These are phyloP conservation scores for Zizania palustris DNA, from an alignment of 202 grass and related monocot species.

Conservation along the genomic window DNA sequence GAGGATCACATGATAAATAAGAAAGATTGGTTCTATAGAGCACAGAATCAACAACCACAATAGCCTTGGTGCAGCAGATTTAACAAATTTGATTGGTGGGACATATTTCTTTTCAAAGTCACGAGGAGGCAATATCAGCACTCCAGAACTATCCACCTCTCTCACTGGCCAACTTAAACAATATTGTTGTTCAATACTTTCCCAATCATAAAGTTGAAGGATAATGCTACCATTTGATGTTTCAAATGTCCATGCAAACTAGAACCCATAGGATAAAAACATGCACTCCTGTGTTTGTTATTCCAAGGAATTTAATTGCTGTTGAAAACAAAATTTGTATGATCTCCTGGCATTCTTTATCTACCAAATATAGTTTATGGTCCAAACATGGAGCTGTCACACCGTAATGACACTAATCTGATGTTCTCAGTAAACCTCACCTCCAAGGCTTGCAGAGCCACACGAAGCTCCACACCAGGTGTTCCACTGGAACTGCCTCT, in stretches of 20 bases:
- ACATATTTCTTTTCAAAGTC: constrained; percentile 16
- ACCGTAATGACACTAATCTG: neutral
- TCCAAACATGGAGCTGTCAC: constrained; percentile 17
- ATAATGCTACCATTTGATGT: constrained; percentile 18
- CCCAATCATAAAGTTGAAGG: neutral
- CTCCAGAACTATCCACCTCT: constrained; percentile 7
- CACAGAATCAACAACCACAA: neutral
- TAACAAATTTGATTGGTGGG: neutral
- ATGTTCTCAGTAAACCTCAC: constrained; percentile 51
- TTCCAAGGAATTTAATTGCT: constrained; percentile 16
- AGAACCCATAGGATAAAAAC: constrained; percentile 2
- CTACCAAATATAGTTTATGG: constrained; percentile 20
- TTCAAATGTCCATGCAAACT: constrained; percentile 17
- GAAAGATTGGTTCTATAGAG: neutral
- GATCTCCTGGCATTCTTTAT: constrained; percentile 10
- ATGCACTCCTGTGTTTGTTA: neutral
- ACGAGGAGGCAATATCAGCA: neutral
- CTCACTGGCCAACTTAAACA: neutral
- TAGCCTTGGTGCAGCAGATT: neutral
- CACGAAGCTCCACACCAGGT: constrained; percentile 49
- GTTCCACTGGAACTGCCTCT: constrained; percentile 15
- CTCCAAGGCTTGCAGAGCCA: constrained; percentile 74
- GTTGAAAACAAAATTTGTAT: constrained; percentile 26
- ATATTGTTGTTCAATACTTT: constrained; percentile 15
- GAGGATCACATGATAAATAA: neutral